A percentile compares a stretch with the other conserved stretches of the same genome.
Evolutionary conservation across 495 filamentous ascomycete species (phyloP).

Genomic region (Talaromyces liani): DNA sequence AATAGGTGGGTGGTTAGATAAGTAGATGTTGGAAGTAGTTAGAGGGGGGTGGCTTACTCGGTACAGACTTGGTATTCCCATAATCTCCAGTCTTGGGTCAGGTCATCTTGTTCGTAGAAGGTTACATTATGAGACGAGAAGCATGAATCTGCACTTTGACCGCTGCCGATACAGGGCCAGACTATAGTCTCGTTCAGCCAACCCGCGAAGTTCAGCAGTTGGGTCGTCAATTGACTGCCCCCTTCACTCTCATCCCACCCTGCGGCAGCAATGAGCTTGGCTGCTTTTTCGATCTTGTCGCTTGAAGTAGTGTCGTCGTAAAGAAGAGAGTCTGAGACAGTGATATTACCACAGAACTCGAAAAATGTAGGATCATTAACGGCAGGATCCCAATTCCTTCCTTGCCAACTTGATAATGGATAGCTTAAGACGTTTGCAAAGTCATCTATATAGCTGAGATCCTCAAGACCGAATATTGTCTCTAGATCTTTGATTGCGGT

Average conservation of each 20-base stretch:
- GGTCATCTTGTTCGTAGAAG: constrained; percentile 43
- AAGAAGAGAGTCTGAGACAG: constrained; percentile 28
- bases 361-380: constrained; percentile 46
- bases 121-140: constrained; percentile 43
- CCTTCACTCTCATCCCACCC: constrained; percentile 46
- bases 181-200: constrained; percentile 44
- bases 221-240: constrained; percentile 34
- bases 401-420: constrained; percentile 51
- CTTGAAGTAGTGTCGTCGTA: constrained; percentile 32
- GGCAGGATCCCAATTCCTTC: constrained; percentile 62
- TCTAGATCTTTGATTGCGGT: constrained; percentile 37
- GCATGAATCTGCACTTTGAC: constrained; percentile 43
- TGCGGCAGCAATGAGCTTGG: constrained; percentile 41
- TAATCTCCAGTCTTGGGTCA: constrained; percentile 42
- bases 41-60: constrained; percentile 7
- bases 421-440: constrained; percentile 50
- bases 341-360: constrained; percentile 54
- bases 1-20: too few relatives aligned
- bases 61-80: constrained; percentile 54
- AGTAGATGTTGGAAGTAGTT: too few relatives aligned
- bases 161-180: constrained; percentile 21
- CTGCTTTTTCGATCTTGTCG: constrained; percentile 23
- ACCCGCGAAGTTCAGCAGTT: constrained; percentile 59
- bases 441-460: constrained; percentile 50
- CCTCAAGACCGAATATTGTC: constrained; percentile 47